phyloP scores from a whole-genome alignment of 1,284 basidiomycete species.

The Kwoniella shivajii region DNA sequence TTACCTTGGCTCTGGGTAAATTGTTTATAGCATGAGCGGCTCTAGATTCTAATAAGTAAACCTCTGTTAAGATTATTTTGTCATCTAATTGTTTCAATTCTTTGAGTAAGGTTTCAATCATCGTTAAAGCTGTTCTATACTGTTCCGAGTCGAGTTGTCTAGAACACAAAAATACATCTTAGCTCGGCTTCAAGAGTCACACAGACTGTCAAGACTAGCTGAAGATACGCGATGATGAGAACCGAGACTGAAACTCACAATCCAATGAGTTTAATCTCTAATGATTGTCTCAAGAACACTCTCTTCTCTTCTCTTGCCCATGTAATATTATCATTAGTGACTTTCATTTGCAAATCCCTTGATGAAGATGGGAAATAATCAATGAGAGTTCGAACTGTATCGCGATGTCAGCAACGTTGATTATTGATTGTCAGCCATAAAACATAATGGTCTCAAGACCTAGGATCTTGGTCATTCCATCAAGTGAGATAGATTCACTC shows the following conservation, averaged over 20 bases:
- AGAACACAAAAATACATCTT: too few relatives aligned
- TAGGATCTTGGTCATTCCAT: not conserved
- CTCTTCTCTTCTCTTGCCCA: slow-evolving; percentile 93
- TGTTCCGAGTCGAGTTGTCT: slow-evolving; percentile 76
- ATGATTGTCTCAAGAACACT: slow-evolving; percentile 91
- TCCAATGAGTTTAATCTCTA: slow-evolving; percentile 85
- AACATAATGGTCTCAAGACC: not conserved
- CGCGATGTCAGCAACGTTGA: not conserved
- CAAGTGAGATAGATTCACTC: slow-evolving; percentile 42
- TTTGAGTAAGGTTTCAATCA: slow-evolving; percentile 82
- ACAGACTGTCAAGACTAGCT: too few relatives aligned
- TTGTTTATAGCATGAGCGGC: slow-evolving; percentile 92
- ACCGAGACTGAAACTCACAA: slow-evolving; percentile 61
- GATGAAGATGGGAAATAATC: slow-evolving; percentile 82
- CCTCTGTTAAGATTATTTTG: slow-evolving; percentile 97
- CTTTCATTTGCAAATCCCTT: slow-evolving; percentile 77
- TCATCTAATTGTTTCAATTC: slow-evolving; percentile 94
- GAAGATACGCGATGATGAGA: too few relatives aligned
- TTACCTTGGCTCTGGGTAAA: slow-evolving; percentile 85
- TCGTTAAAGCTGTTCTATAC: slow-evolving; percentile 75
- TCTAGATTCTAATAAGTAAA: slow-evolving; percentile 88
- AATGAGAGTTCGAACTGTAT: slow-evolving; percentile 82
- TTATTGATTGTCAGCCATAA: not conserved
- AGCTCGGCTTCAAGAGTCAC: too few relatives aligned
- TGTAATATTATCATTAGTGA: slow-evolving; percentile 84